Evolutionary conservation across 2,329 filamentous ascomycete species (phyloP), one percentile per base, ranked within the genome.

Genomic region (Sclerotinia nivalis): DNA sequence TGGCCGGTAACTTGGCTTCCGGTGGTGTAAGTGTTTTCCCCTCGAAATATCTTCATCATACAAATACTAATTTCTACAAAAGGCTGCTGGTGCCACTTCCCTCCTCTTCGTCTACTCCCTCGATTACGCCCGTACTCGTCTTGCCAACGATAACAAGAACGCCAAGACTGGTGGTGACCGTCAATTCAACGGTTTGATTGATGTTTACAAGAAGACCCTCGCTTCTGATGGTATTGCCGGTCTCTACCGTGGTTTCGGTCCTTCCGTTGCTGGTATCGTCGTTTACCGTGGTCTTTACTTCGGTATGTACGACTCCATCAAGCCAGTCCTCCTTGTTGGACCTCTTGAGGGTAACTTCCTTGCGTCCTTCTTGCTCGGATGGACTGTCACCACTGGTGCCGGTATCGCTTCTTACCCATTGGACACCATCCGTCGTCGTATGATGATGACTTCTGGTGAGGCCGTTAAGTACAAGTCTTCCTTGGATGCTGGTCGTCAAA

Each of bases 271-370:
- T 85, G 96, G 96, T 91, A 99, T 99, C 85, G 85, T 99, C 81
- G 96, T 99, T 87, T 99, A 99, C 93, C 96, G 96, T 93, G 96
- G 96, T 97, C 93, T 99, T 80, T 99, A 99, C 94, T 99, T 99
- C 92, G 96, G 96, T 84, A 92, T 99, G 92, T 99, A 99, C 93
- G 96, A 99, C 88, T 99, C 96, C 79, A 91, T 99, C 89, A 99
- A 99, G 93, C 96, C 96, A 80, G 93, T 98, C 82, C 84, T 98
- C 85, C 93, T 99, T 77, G 89, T 91, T 83, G 96, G 96, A 83
- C 75, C 83, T 84, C 93, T 99, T 80, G 89, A 93, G 87, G 94
- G 94, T 87, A 97, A 95, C 93, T 99, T 99, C 94, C 87, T 99
- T 81, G 96, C 96, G 84, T 99, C 96, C 78, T 99, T 99, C 93